phyloP scores from a whole-genome alignment of 768 basidiomycete genomes.

The Psilocybe subaeruginosa region DNA sequence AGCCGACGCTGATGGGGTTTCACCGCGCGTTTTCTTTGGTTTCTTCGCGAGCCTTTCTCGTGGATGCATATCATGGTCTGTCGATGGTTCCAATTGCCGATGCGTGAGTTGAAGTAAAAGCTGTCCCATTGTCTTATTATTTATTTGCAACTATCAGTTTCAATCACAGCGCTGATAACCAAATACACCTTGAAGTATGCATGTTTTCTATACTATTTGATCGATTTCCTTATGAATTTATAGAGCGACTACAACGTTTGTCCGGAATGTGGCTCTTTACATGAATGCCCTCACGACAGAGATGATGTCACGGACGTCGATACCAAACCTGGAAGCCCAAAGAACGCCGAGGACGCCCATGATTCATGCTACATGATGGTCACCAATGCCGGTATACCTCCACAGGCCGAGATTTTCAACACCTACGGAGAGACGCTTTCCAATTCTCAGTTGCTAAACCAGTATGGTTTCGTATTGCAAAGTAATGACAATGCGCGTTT shows the following conservation, averaged over 20 bases:
- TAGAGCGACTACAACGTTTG: constrained; percentile 81
- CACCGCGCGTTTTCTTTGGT: constrained; percentile 64
- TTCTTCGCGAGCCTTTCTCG: constrained; percentile 80
- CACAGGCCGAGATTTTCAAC: constrained; percentile 69
- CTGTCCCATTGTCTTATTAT: constrained; percentile 7
- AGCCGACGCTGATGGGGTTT: constrained; percentile 44
- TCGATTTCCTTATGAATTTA: background rate
- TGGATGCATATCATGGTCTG: constrained; percentile 80
- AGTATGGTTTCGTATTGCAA: constrained; percentile 78
- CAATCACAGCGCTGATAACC: constrained; percentile 71
- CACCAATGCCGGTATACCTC: constrained; percentile 50
- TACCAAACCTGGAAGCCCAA: background rate
- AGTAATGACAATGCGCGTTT: constrained; percentile 71
- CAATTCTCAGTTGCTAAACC: constrained; percentile 67
- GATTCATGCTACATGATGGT: constrained; percentile 71
- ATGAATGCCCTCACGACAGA: constrained; percentile 67
- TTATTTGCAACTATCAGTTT: constrained; percentile 48
- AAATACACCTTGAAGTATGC: constrained; percentile 74
- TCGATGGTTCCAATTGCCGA: constrained; percentile 89
- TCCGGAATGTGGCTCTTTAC: constrained; percentile 66
- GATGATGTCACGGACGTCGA: constrained; percentile 27
- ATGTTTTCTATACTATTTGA: background rate
- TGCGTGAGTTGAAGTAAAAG: constrained; percentile 49
- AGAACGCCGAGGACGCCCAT: constrained; percentile 16
- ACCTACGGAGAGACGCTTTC: constrained; percentile 70